Evolutionary conservation across 2,329 filamentous ascomycete species (phyloP).

Genomic region (Venturia effusa): DNA sequence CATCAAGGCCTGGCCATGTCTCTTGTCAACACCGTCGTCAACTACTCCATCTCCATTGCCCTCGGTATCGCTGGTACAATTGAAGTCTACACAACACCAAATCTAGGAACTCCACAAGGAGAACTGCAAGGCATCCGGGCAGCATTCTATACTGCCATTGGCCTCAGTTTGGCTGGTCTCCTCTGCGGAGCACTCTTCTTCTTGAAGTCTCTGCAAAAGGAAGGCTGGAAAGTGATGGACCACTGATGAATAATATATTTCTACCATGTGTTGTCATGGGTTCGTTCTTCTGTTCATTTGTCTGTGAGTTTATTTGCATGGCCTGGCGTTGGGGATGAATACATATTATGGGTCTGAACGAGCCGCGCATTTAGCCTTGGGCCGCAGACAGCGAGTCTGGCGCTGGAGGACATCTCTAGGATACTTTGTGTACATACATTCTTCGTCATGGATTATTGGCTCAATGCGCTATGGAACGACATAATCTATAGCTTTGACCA

Average conservation of each 20-base stretch:
- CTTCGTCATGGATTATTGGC: not conserved
- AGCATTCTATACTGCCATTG: conserved; percentile 17
- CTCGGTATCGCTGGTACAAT: conserved; percentile 14
- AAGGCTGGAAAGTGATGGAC: conserved; percentile 18
- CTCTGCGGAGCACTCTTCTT: conserved; percentile 17
- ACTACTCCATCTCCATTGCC: conserved; percentile 18
- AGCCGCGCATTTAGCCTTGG: not conserved
- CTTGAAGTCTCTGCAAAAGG: conserved; percentile 14
- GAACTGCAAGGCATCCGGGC: conserved; percentile 12
- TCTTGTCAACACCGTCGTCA: conserved; percentile 18
- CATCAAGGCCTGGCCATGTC: conserved; percentile 21
- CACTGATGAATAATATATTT: conserved; percentile 12
- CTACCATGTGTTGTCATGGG: not conserved
- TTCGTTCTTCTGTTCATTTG: not conserved
- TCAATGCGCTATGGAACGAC: not conserved
- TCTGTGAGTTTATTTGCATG: not conserved
- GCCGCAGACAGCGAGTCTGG: not conserved
- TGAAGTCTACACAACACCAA: conserved; percentile 6
- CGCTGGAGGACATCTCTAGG: not conserved
- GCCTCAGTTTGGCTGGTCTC: conserved; percentile 16
- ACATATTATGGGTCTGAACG: conserved; percentile 2
- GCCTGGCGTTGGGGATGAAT: not conserved
- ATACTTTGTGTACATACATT: not conserved
- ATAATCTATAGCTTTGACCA: not conserved
- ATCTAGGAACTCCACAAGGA: not conserved